Conservation (phyloP, 2,329 filamentous ascomycete genomes). For the Ilyonectria robusta region DNA sequence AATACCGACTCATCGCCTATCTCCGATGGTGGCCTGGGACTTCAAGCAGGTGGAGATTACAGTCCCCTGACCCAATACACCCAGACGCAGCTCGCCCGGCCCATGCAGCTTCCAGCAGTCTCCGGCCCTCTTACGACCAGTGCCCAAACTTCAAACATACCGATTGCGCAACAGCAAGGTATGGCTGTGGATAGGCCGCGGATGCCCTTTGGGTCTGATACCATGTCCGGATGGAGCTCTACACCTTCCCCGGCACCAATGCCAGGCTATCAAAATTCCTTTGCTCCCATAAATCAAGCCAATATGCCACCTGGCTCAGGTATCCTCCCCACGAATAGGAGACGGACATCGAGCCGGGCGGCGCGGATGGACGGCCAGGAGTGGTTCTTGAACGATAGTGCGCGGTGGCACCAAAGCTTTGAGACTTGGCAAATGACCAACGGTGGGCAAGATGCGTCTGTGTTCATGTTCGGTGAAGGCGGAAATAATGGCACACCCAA, state of each 20-base stretch:
- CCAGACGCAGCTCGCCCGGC: constrained; percentile 45
- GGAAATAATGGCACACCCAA: constrained; percentile 38
- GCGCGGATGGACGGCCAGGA: constrained; percentile 65
- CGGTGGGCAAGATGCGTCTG: constrained; percentile 41
- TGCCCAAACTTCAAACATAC: constrained; percentile 25
- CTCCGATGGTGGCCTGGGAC: constrained; percentile 46
- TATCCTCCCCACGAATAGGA: constrained; percentile 41
- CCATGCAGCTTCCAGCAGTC: constrained; percentile 39
- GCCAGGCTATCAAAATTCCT: constrained; percentile 39
- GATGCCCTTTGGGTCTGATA: constrained; percentile 41
- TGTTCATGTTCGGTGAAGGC: constrained; percentile 50
- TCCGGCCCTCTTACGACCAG: constrained; percentile 34
- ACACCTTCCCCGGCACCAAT: constrained; percentile 38
- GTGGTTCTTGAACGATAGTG: constrained; percentile 71
- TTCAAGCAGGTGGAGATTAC: constrained; percentile 49
- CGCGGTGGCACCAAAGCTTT: constrained; percentile 72
- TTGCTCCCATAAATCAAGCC: constrained; percentile 39
- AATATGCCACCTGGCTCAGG: constrained; percentile 30
- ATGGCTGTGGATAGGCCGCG: constrained; percentile 40
- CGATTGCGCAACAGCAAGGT: constrained; percentile 36
- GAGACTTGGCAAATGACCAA: constrained; percentile 64
- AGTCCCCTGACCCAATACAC: constrained; percentile 54
- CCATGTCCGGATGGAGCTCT: constrained; percentile 47
- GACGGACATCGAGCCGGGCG: constrained; percentile 36
- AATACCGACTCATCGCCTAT: constrained; percentile 50